A percentile compares a stretch with the other conserved stretches of the same genome.
phyloP scores from a whole-genome alignment of 169 alveolate species.

The Neospora caninum region DNA sequence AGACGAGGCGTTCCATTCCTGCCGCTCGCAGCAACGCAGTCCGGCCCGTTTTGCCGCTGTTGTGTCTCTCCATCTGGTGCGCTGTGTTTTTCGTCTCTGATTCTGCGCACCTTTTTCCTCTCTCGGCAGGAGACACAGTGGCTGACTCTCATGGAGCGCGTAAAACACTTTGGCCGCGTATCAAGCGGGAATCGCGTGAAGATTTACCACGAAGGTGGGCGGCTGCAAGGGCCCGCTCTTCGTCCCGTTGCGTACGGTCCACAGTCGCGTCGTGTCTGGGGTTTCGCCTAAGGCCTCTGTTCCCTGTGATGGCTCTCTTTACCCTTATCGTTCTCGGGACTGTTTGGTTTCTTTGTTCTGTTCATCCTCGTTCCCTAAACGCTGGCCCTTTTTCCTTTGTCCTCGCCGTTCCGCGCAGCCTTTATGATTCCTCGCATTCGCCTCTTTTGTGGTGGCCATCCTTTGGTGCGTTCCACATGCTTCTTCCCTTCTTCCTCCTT shows the following conservation, averaged over 20 bases:
- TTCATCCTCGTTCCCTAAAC: neutral
- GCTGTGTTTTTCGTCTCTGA: no score
- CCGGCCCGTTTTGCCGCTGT: neutral
- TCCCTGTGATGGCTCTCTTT: neutral
- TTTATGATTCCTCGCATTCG: neutral
- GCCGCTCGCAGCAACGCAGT: neutral
- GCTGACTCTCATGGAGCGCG: neutral
- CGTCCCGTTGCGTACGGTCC: no score
- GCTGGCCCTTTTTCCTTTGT: neutral
- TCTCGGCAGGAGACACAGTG: neutral
- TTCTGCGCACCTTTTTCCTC: neutral
- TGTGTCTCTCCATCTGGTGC: no score
- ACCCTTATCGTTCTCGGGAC: no score
- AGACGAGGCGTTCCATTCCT: neutral
- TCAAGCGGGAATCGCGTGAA: conserved; percentile 23
- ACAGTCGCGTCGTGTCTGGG: no score
- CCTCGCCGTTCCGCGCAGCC: neutral
- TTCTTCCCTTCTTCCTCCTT: no score
- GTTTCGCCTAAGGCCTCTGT: no score
- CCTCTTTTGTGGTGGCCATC: neutral
- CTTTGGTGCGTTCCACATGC: no score
- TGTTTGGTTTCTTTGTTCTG: neutral
- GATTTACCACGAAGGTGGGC: conserved; percentile 6
- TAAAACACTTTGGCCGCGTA: neutral
- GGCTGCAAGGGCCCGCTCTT: neutral